These are phyloP conservation scores for Phaeosphaeriaceae sp. DNA, from an alignment of 2,329 filamentous ascomycete species.

Conservation along the genomic window DNA sequence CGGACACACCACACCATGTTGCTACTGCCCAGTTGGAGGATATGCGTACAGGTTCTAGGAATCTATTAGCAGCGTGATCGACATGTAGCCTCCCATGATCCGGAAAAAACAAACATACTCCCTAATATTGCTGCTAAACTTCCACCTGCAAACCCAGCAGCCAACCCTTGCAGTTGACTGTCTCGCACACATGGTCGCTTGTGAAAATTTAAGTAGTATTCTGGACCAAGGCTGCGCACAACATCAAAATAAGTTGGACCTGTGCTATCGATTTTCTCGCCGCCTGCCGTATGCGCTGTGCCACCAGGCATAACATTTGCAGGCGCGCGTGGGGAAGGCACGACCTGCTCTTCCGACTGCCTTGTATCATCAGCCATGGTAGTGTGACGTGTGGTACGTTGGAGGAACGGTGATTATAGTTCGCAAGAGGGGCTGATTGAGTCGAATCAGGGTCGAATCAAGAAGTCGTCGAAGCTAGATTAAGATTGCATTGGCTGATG, in stretches of 20 bases:
- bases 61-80: conserved; percentile 11
- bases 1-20: conserved; percentile 72
- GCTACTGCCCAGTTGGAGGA: conserved; percentile 87
- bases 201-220: conserved; percentile 75
- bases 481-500: conserved; percentile 1
- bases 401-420: not conserved
- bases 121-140: conserved; percentile 75
- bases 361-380: conserved; percentile 56
- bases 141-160: conserved; percentile 76
- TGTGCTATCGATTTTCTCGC: conserved; percentile 42
- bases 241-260: conserved; percentile 62
- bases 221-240: conserved; percentile 68
- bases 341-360: conserved; percentile 33
- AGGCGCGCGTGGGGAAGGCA: conserved; percentile 31
- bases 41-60: conserved; percentile 65
- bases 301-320: conserved; percentile 59
- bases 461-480: not conserved
- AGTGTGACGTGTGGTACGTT: conserved; percentile 22
- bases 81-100: not conserved
- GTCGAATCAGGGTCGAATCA: not conserved
- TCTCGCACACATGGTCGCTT: conserved; percentile 84
- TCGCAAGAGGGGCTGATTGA: not conserved
- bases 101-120: conserved; percentile 59
- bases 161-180: conserved; percentile 82
- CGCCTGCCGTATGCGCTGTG: conserved; percentile 66